These are phyloP conservation scores for Phytophthora pistaciae DNA, from an alignment of 352 stramenopile species.

Conservation along the genomic window DNA sequence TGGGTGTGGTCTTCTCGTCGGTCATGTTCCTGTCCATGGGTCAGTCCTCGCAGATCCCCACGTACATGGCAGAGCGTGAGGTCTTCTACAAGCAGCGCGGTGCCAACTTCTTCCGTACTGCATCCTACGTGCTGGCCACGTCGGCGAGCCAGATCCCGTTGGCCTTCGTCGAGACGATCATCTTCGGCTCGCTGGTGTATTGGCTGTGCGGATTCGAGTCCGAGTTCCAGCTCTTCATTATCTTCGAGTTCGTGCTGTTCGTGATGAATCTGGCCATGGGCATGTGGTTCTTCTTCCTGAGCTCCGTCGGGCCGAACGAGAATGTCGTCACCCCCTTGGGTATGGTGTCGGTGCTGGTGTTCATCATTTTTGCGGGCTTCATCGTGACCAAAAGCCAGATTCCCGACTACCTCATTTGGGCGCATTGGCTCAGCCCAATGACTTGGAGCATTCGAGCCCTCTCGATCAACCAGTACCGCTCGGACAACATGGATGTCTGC, in stretches of 20 bases:
- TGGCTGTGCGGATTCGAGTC: conserved; percentile 78
- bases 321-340: conserved; percentile 47
- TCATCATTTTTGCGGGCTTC: conserved; percentile 60
- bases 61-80: conserved; percentile 64
- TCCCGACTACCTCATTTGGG: conserved; percentile 53
- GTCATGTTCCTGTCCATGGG: conserved; percentile 85
- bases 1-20: conserved; percentile 84
- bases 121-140: conserved; percentile 70
- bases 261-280: conserved; percentile 57
- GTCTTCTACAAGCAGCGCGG: conserved; percentile 87
- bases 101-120: conserved; percentile 74
- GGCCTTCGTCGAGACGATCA: conserved; percentile 59
- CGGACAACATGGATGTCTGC: conserved; percentile 34
- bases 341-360: conserved; percentile 54
- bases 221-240: conserved; percentile 35
- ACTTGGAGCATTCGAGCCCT: conserved; percentile 52
- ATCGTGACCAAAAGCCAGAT: conserved; percentile 59
- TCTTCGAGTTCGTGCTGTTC: conserved; percentile 54
- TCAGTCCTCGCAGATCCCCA: conserved; percentile 68
- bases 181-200: conserved; percentile 86
- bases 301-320: conserved; percentile 32
- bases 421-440: conserved; percentile 71
- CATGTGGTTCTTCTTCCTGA: conserved; percentile 62
- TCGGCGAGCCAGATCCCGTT: conserved; percentile 46
- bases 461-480: conserved; percentile 55